Base-by-base conservation (phyloP, 2,329 filamentous ascomycete genomes). In the Diaporthe citriasiana region DNA sequence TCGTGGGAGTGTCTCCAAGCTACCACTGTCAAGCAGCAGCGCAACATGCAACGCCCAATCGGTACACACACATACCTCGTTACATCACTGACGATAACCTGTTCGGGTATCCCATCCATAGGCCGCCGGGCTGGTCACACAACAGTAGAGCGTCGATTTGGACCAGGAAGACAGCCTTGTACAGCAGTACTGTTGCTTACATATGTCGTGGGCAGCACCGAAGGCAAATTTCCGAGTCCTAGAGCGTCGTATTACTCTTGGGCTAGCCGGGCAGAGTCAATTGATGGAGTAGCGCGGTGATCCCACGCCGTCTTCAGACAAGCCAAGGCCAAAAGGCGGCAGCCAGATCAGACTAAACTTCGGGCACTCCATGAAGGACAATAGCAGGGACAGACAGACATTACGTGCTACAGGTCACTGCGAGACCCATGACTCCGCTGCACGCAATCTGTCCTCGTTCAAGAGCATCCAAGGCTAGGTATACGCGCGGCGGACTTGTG, bases 181-280 rank as follows among this genome's bases (percentile, higher is more conserved):
- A 57, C 27, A 73, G 27, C 35, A 50, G 47, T 25, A 25, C 30
- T 42, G 66, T 45, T 53, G 19, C 42, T 73, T 56, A 63, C 72
- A 73, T 70, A 65, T 73, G 65, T 65, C 65, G 72, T 73, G 65
- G 38, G 47, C 33, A 30, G 22, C 56, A 33, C 38, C 70, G 30
- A 66, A 53, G 10, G 57, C 57, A 42, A 40, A 30, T 22, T 19
- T 22, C 70, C 70, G 57, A 47, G 70, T 66, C 70, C 59, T 47
- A 33, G 6, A 38, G 35, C 33, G 35, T 57, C 55, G 71, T 73
- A 33, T 59, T 25, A 51, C 70, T 63, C 40, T 47, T 53, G 35
- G 13, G 33, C 19, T 33, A 40, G 45, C 15, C 69, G 15, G 13
- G 15, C 4, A n/a, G 13, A 4, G 35, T 25, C 22, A 38, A 63